A percentile compares a stretch with the other conserved stretches of the same genome.
Conservation (phyloP, 1,284 basidiomycete genomes). For the Golubevia sp. region DNA sequence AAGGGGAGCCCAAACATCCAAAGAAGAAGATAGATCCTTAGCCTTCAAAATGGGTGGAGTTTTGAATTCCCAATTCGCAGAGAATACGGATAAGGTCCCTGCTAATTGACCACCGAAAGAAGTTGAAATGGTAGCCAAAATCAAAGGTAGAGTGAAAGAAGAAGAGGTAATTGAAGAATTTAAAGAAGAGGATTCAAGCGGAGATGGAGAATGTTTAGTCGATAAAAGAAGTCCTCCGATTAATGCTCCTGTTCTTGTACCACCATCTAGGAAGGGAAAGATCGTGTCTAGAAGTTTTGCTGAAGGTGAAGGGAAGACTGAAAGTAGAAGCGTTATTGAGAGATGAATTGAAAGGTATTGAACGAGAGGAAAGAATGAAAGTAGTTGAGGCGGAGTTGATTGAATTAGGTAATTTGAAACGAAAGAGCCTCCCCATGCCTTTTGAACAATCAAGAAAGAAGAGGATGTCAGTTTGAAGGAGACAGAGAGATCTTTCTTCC, state of each 20-base stretch:
- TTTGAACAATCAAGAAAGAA: neutral
- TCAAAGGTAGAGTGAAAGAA: slow-evolving; percentile 16
- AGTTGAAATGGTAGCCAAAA: slow-evolving; percentile 36
- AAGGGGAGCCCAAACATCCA: slow-evolving; percentile 34
- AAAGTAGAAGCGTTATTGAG: slow-evolving; percentile 8
- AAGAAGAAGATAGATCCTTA: slow-evolving; percentile 20
- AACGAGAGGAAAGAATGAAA: slow-evolving; percentile 30
- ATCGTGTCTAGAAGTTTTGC: slow-evolving; percentile 26
- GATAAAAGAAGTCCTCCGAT: slow-evolving; percentile 30
- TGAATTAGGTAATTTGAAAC: slow-evolving; percentile 30
- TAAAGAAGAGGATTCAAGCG: slow-evolving; percentile 2
- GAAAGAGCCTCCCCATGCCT: slow-evolving; percentile 44
- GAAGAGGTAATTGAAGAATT: no score
- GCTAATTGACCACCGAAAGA: slow-evolving; percentile 41
- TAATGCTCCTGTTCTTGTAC: slow-evolving; percentile 31
- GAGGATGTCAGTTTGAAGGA: neutral
- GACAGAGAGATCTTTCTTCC: no score
- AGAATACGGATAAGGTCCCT: slow-evolving; percentile 37
- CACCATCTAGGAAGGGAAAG: slow-evolving; percentile 36
- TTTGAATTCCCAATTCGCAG: slow-evolving; percentile 28
- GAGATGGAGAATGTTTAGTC: slow-evolving; percentile 14
- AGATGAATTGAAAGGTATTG: slow-evolving; percentile 43
- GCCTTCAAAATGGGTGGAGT: slow-evolving; percentile 39
- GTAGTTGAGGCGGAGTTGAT: slow-evolving; percentile 33
- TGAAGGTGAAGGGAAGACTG: slow-evolving; percentile 9